These are phyloP conservation scores for Cyclotella cryptica DNA, from an alignment of 108 stramenopile species.

Conservation along the genomic window DNA sequence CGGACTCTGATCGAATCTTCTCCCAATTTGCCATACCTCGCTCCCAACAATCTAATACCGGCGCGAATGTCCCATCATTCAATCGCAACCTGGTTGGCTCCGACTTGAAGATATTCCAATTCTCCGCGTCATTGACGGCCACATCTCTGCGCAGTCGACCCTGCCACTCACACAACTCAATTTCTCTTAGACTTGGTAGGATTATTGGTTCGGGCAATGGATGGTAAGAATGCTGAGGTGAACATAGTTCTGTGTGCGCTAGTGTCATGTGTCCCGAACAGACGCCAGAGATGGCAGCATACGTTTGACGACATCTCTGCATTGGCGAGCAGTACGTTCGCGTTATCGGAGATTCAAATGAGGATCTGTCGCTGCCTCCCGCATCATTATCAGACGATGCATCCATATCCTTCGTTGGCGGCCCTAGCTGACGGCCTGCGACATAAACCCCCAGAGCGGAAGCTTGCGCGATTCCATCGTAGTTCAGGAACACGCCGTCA, in stretches of 20 bases:
- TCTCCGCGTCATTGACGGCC: slow-evolving; percentile 16
- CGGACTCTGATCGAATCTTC: slow-evolving; percentile 27
- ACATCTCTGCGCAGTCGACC: slow-evolving; percentile 34
- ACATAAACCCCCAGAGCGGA: slow-evolving; percentile 32
- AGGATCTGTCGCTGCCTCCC: too few relatives aligned
- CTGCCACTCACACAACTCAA: slow-evolving; percentile 47
- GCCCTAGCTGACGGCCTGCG: slow-evolving; percentile 10
- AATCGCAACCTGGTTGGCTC: slow-evolving; percentile 30
- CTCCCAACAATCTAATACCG: slow-evolving; percentile 47
- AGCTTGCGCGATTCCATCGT: slow-evolving; percentile 40
- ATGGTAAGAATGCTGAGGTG: too few relatives aligned
- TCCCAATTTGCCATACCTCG: slow-evolving; percentile 36
- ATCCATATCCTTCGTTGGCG: neutral
- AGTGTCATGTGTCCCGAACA: neutral
- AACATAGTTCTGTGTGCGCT: too few relatives aligned
- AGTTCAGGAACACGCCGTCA: slow-evolving; percentile 19
- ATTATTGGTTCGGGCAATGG: slow-evolving; percentile 41
- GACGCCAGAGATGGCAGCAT: slow-evolving; percentile 11
- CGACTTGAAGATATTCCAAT: slow-evolving; percentile 31
- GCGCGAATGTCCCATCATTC: slow-evolving; percentile 32
- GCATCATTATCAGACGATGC: neutral
- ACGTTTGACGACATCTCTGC: slow-evolving; percentile 46
- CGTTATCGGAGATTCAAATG: too few relatives aligned
- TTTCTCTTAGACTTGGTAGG: slow-evolving; percentile 38
- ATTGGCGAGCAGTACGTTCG: slow-evolving; percentile 44